These are phyloP conservation scores for Solanum paucissectum DNA, from an alignment of 257 asterid genomes.

Conservation along the genomic window DNA sequence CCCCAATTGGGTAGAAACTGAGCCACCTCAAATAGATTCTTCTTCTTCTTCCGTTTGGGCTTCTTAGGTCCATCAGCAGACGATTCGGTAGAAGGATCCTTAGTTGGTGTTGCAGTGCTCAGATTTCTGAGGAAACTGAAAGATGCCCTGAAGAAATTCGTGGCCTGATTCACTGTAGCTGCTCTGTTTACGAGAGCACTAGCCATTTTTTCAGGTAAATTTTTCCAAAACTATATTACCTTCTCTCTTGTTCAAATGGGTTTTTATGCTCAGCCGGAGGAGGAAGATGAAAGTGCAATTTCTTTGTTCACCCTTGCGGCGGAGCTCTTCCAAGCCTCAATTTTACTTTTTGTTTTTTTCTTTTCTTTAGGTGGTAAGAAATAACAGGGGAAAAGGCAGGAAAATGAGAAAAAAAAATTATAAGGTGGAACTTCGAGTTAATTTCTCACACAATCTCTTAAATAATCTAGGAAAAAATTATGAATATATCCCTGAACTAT, in stretches of 20 bases:
- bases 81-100: slow-evolving; percentile 4
- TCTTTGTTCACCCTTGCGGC: neutral
- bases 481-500: no score
- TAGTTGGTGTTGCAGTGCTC: slow-evolving; percentile 24
- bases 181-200: slow-evolving; percentile 30
- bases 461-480: no score
- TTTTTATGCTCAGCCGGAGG: neutral
- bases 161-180: slow-evolving; percentile 22
- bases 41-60: slow-evolving; percentile 69
- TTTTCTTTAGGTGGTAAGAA: neutral
- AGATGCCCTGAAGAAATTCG: slow-evolving; percentile 27
- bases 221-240: neutral
- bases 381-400: no score
- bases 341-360: no score
- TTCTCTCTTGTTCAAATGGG: neutral
- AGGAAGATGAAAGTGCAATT: neutral
- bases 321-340: neutral
- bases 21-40: slow-evolving; percentile 88
- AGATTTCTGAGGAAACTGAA: slow-evolving; percentile 38
- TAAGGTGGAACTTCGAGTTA: neutral
- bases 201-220: slow-evolving; percentile 46
- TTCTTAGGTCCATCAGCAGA: slow-evolving; percentile 26
- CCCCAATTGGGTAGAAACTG: slow-evolving; percentile 97
- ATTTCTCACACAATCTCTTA: neutral
- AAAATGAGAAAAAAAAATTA: no score